These are phyloP conservation scores for Colletotrichum godetiae DNA, from an alignment of 2,329 filamentous ascomycete species.

Conservation along the genomic window DNA sequence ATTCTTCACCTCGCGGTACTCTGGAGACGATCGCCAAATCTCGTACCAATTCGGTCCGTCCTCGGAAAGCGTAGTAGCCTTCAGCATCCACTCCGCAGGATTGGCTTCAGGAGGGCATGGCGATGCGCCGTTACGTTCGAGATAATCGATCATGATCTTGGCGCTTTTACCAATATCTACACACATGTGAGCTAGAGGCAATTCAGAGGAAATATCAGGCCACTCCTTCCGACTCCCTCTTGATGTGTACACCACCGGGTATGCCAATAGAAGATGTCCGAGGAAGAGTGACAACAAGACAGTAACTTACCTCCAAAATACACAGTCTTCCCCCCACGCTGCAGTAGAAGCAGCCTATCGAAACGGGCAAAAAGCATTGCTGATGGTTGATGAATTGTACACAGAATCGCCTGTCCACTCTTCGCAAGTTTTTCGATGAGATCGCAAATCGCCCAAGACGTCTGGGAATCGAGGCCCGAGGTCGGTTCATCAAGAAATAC, in stretches of 20 bases:
- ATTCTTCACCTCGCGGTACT: constrained; percentile 43
- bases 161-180: constrained; percentile 52
- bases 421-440: constrained; percentile 73
- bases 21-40: constrained; percentile 46
- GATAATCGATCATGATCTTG: constrained; percentile 63
- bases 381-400: constrained; percentile 60
- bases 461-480: constrained; percentile 80
- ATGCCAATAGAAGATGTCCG: too few relatives aligned
- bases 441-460: constrained; percentile 79
- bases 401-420: constrained; percentile 56
- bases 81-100: constrained; percentile 76
- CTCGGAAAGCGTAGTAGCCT: constrained; percentile 43
- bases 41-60: constrained; percentile 48
- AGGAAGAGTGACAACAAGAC: background rate
- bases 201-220: too few relatives aligned
- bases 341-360: constrained; percentile 66
- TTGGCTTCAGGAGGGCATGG: constrained; percentile 67
- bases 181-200: background rate
- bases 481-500: constrained; percentile 84
- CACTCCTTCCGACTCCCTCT: too few relatives aligned
- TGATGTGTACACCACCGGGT: too few relatives aligned
- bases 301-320: constrained; percentile 65
- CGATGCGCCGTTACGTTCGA: constrained; percentile 69
- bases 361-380: constrained; percentile 59
- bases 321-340: constrained; percentile 66